These are phyloP conservation scores for Sporothrix pseudoabietina DNA, from an alignment of 2,329 filamentous ascomycete genomes.

Conservation along the genomic window DNA sequence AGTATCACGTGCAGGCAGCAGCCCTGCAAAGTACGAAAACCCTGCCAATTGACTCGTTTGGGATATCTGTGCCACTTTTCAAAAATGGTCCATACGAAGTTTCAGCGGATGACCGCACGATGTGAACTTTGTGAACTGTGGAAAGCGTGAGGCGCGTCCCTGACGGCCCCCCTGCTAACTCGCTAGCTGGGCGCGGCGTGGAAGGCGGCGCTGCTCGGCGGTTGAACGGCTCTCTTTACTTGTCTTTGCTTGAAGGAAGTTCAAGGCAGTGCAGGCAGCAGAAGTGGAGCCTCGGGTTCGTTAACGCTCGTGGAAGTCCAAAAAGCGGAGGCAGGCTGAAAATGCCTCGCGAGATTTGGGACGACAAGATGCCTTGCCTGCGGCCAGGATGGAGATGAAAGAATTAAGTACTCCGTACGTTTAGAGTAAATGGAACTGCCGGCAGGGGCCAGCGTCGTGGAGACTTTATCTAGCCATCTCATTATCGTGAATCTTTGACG, in stretches of 20 bases:
- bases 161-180: background rate
- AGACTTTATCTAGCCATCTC: background rate
- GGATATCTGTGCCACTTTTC: background rate
- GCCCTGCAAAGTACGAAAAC: background rate
- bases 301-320: background rate
- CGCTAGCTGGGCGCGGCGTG: constrained; percentile 3
- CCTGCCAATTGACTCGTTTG: background rate
- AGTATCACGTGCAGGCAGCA: constrained; percentile 20
- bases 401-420: background rate
- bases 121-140: background rate
- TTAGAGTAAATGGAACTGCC: background rate
- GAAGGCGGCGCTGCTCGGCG: constrained; percentile 5
- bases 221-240: background rate
- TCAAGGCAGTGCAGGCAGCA: constrained; percentile 21
- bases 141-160: background rate
- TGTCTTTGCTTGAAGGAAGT: background rate
- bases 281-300: background rate
- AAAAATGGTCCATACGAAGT: background rate
- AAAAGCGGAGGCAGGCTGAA: background rate
- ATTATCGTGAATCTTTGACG: background rate
- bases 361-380: background rate
- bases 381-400: background rate
- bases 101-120: background rate
- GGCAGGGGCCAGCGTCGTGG: background rate
- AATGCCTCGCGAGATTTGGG: constrained; percentile 11